Base-by-base conservation (phyloP, 495 filamentous ascomycete species). In the Lasiosphaeria hispida region DNA sequence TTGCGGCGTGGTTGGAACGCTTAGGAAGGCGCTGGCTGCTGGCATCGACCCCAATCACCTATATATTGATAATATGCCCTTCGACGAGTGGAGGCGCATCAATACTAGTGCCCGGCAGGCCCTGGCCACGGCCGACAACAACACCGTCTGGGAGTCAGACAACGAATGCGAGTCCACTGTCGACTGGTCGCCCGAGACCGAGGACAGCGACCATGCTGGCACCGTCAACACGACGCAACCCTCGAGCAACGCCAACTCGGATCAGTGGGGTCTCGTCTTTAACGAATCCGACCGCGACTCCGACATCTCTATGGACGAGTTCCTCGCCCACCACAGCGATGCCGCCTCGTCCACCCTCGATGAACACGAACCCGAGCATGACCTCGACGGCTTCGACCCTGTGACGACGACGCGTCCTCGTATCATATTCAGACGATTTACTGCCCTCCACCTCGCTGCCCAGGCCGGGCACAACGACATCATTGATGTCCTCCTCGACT, bases 371-470 rank as follows among this genome's bases (percentile, higher is more conserved):
- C 23, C 18, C 40, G 41, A 61, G 14, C 37, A 51, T 35, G 34
- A 51, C 13, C 7, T 14, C 11, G 35, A 13, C 4, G 37, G 41
- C 23, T 44, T 19, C 2, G 7, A 13, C 10, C 17, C 59, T 39
- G 9, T 3, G 4, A 18, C 1, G 13, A 36, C 23, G 23, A 5
- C 23, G 2, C 23, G 23, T 30, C 23, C 23, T 30, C 23, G 23
- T 5, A 36, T 40, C 10, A 41, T 64, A 10, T 19, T 36, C 18
- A 63, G 65, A 13, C 54, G 61, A 10, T 72, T 61, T 48, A 53
- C 44, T 18, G 62, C 70, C 10, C 51, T 77, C n/a, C 74, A 77
- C 36, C 61, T 75, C 7, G 74, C 74, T 11, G 73, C 65, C 10
- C 50, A 62, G 11, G 54, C 53, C 34, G 72, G 73, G 11, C 68